Base-by-base conservation (phyloP, 2,329 filamentous ascomycete species). In the Cladophialophora psammophila region DNA sequence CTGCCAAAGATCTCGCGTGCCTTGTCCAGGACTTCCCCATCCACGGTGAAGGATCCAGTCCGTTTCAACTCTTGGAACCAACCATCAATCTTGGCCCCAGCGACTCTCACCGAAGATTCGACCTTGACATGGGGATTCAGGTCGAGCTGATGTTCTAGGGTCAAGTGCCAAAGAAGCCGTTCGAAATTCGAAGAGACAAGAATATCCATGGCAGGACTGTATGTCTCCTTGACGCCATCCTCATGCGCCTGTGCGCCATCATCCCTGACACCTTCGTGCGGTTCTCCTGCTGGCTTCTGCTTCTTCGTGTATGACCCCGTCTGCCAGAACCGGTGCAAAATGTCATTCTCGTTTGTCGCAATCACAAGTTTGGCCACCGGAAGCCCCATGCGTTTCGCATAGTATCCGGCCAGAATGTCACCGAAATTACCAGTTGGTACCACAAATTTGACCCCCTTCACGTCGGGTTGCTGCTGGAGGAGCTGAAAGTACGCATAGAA, bases 361-460 rank as follows among this genome's bases (percentile, higher is more conserved):
- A 97, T 90, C 74, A 97, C 88, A 36, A 99, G 88, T 81, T 94
- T 96, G 70, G 95, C 91, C 2, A 90, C 84, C 3, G 94, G 94
- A 2, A 98, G 86, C 64, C 93, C 94, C 93, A 97, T 71, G 73
- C 89, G 86, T 73, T 90, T 90, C 20, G 94, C 94, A 76, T 98
- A 97, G 82, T 94, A 98, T 59, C 94, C 94, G 7, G 81, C 80
- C 3, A 98, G 85, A 72, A 99, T 93, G 77, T 98, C 93, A 69
- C 95, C 93, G 80, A 99, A 99, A 84, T 99, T 98, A 64, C 95
- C 95, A 0, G 94, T 96, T 1, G 95, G 95, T 0, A 96, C 93
- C 8, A 96, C 91, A 75, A 94, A 96, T 67, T 94, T 90, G 45
- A 95, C 85, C 75, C 87, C 88, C 72, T 91, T 87, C 53, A 73